phyloP scores from a whole-genome alignment of 1,139 yeast genomes.

The Yamadazyma blattariae region DNA sequence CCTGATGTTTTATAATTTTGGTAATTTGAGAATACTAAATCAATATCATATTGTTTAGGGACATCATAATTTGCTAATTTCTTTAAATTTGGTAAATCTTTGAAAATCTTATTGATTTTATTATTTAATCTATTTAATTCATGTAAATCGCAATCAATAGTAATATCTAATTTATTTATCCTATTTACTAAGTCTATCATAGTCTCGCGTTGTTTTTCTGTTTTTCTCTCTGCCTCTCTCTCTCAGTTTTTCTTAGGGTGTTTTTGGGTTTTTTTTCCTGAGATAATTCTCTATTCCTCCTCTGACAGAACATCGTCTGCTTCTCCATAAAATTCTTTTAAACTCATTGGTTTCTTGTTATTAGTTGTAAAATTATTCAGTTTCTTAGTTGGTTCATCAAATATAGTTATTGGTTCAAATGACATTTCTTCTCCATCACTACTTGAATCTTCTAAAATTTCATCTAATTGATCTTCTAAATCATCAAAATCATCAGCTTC shows the following conservation, averaged over 20 bases:
- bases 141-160: neutral
- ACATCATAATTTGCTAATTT: slow-evolving; percentile 1
- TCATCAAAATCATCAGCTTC: slow-evolving; percentile 39
- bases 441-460: slow-evolving; percentile 31
- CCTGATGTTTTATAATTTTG: slow-evolving; percentile 8
- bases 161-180: slow-evolving; percentile 1
- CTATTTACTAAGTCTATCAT: slow-evolving; percentile 2
- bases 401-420: slow-evolving; percentile 13
- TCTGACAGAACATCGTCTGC: slow-evolving; percentile 27
- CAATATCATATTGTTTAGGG: slow-evolving; percentile 6
- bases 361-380: slow-evolving; percentile 1
- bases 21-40: slow-evolving; percentile 11
- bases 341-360: slow-evolving; percentile 35
- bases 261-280: no score
- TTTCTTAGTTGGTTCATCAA: slow-evolving; percentile 8
- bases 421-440: slow-evolving; percentile 13
- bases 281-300: slow-evolving; percentile 29
- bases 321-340: slow-evolving; percentile 37
- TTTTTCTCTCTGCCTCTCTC: no score
- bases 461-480: slow-evolving; percentile 43
- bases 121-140: slow-evolving; percentile 7
- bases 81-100: slow-evolving; percentile 9
- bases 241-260: no score
- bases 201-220: no score
- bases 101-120: slow-evolving; percentile 4